Percentiles rank a stretch among this genome's conserved stretches.
Conservation (phyloP, 805 yeast species). For the Candida maesae region DNA sequence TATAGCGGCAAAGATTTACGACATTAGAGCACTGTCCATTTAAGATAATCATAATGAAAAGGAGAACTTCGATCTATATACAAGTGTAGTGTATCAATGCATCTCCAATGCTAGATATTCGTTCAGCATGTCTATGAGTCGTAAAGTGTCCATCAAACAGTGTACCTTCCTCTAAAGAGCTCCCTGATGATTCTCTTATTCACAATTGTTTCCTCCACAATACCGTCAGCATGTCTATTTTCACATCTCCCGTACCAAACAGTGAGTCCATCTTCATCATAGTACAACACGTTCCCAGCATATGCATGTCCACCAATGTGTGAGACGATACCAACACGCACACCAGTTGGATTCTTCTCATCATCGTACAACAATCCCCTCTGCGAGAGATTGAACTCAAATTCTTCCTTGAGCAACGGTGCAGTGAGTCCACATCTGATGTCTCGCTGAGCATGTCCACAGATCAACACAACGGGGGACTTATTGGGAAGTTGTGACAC, state of each 20-base stretch:
- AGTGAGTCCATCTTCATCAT: constrained; percentile 36
- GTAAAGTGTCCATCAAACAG: too few species aligned
- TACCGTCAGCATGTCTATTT: constrained; percentile 63
- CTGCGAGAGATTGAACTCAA: constrained; percentile 36
- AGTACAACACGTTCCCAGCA: constrained; percentile 75
- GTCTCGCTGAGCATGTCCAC: constrained; percentile 67
- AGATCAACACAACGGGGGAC: constrained; percentile 41
- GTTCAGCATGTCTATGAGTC: too few species aligned
- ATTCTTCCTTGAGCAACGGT: constrained; percentile 51
- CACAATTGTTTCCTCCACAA: constrained; percentile 51
- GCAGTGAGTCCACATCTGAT: constrained; percentile 66
- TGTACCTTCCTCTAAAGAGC: constrained; percentile 52
- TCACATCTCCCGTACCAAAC: constrained; percentile 78
- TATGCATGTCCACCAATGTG: constrained; percentile 85
- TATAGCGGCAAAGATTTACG: constrained; percentile 48
- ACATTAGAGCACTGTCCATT: constrained; percentile 38
- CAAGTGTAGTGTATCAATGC: too few species aligned
- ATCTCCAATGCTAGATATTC: too few species aligned
- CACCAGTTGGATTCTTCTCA: constrained; percentile 24
- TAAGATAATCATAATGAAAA: constrained; percentile 1
- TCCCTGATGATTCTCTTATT: constrained; percentile 49
- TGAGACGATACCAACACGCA: constrained; percentile 53
- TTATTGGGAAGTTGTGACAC: constrained; percentile 23
- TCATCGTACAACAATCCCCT: constrained; percentile 30
- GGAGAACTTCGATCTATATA: background rate